Conservation (phyloP, 352 stramenopile species). For the Globisporangium echinulatum region DNA sequence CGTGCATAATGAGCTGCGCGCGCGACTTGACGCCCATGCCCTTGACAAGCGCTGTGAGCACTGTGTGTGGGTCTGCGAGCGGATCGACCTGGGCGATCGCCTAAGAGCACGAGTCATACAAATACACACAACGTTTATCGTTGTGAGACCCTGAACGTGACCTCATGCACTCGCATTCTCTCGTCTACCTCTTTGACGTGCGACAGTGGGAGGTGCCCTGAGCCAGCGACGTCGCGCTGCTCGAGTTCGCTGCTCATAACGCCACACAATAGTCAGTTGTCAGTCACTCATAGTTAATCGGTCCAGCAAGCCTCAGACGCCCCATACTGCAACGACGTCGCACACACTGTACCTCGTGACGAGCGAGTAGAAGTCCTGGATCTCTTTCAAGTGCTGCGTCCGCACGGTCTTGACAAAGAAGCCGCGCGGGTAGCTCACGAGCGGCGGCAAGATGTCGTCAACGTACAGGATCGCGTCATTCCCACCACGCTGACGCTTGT, state of each 20-base stretch:
- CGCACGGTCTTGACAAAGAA: conserved; percentile 79
- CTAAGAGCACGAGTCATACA: conserved; percentile 9
- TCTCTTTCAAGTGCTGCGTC: conserved; percentile 80
- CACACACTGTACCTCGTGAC: conserved; percentile 33
- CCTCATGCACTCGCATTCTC: background rate
- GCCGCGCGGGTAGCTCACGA: conserved; percentile 39
- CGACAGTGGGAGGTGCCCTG: conserved; percentile 35
- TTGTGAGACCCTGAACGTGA: background rate
- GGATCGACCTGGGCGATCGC: conserved; percentile 47
- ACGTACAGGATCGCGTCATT: conserved; percentile 73
- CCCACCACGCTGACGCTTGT: conserved; percentile 64
- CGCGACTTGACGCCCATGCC: conserved; percentile 34
- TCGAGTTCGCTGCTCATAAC: conserved; percentile 39
- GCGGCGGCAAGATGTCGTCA: conserved; percentile 54
- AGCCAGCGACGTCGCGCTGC: conserved; percentile 34
- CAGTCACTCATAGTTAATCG: background rate
- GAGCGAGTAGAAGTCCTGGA: conserved; percentile 66
- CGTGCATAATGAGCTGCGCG: conserved; percentile 36
- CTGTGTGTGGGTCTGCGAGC: conserved; percentile 24
- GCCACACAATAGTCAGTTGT: background rate
- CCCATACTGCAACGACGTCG: no score
- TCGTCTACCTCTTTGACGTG: conserved; percentile 20
- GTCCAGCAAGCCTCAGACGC: background rate
- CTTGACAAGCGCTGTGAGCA: conserved; percentile 30
- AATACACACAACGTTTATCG: background rate